Conservation (phyloP, 179 eudicot genomes). For the Beta lomatogona region DNA sequence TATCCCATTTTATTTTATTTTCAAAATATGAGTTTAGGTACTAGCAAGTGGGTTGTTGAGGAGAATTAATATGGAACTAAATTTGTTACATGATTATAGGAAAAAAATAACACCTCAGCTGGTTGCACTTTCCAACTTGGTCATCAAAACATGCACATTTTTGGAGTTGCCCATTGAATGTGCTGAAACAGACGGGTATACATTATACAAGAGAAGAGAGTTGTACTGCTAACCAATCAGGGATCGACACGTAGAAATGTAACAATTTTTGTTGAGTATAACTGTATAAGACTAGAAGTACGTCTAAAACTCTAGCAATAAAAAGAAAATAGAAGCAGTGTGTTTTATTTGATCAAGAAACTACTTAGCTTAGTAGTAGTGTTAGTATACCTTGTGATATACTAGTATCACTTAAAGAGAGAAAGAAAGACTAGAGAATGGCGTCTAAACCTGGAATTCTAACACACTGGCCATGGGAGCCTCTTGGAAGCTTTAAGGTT, state of each 20-base stretch:
- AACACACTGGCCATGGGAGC: constrained; percentile 86
- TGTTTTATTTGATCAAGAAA: not conserved
- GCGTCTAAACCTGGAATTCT: constrained; percentile 77
- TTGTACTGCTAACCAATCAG: not conserved
- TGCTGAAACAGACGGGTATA: not conserved
- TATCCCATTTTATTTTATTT: not conserved
- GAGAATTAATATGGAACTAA: constrained; percentile 10
- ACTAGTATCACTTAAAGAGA: no score
- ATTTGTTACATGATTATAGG: constrained; percentile 20
- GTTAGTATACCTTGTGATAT: no score
- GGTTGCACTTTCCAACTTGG: not conserved
- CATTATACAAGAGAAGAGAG: not conserved
- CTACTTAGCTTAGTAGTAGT: not conserved
- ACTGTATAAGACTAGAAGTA: not conserved
- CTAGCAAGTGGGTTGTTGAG: constrained; percentile 27
- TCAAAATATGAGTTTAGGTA: not conserved
- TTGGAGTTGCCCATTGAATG: constrained; percentile 21
- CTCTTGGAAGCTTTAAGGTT: constrained; percentile 77
- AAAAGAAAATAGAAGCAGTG: no score
- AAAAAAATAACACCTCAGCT: not conserved
- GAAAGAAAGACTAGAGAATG: constrained; percentile 33
- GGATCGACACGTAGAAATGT: not conserved
- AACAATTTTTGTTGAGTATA: not conserved
- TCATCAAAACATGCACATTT: constrained; percentile 12
- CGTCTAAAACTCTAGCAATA: not conserved